Percentiles rank a stretch among this genome's conserved stretches.
phyloP scores from a whole-genome alignment of 805 yeast species.

The Wickerhamomyces xylosicus region DNA sequence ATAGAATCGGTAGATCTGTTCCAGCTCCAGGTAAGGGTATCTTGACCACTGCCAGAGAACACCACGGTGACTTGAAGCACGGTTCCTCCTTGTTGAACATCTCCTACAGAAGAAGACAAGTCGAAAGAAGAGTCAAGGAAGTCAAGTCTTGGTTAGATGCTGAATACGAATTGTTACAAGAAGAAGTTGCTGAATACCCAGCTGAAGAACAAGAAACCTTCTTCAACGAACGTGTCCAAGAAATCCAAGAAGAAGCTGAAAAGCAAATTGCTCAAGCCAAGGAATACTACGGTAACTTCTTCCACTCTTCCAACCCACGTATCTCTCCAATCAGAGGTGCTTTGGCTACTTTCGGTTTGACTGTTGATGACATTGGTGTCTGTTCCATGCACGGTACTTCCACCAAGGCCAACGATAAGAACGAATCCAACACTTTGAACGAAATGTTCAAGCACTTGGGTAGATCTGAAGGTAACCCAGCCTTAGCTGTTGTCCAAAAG shows the following conservation, averaged over 20 bases:
- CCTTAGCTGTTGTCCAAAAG: constrained; percentile 97
- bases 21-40: constrained; percentile 99
- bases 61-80: constrained; percentile 70
- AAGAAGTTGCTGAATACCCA: constrained; percentile 52
- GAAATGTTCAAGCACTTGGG: constrained; percentile 92
- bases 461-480: constrained; percentile 95
- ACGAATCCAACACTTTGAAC: constrained; percentile 87
- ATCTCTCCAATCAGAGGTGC: constrained; percentile 97
- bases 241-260: constrained; percentile 73
- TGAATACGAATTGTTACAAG: constrained; percentile 61
- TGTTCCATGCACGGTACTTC: constrained; percentile 99
- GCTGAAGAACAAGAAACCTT: constrained; percentile 44
- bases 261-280: constrained; percentile 84
- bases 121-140: constrained; percentile 67
- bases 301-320: constrained; percentile 83
- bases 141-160: constrained; percentile 76
- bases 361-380: constrained; percentile 91
- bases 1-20: constrained; percentile 96
- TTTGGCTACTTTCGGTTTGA: constrained; percentile 84
- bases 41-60: constrained; percentile 94
- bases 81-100: constrained; percentile 76
- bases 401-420: constrained; percentile 97
- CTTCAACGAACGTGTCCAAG: constrained; percentile 78
- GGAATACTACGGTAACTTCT: constrained; percentile 91
- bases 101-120: constrained; percentile 89